These are phyloP conservation scores for Uronychia binucleata DNA, from an alignment of 73 alveolate genomes.

Conservation along the genomic window DNA sequence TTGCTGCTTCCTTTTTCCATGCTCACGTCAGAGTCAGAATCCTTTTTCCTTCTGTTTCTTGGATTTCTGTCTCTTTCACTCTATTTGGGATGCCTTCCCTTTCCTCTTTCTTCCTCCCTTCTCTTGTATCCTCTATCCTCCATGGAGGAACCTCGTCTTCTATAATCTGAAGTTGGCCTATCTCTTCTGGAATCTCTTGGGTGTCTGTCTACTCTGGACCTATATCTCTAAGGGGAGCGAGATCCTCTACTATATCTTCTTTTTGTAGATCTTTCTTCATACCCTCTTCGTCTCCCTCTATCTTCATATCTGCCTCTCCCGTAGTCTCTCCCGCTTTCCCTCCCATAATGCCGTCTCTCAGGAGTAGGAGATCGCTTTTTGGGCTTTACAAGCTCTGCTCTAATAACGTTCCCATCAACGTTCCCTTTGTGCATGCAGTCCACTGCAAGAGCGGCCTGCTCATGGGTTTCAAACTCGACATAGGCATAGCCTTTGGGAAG, in stretches of 20 bases:
- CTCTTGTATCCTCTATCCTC: too few relatives aligned
- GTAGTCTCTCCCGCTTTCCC: neutral
- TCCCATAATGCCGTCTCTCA: too few relatives aligned
- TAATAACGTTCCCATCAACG: neutral
- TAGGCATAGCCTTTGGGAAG: neutral
- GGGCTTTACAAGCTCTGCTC: neutral
- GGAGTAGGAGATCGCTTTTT: neutral
- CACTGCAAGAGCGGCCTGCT: neutral
- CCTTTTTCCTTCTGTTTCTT: neutral
- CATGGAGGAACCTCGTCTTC: too few relatives aligned
- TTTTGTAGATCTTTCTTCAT: neutral
- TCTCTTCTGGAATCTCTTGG: too few relatives aligned
- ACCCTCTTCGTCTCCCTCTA: neutral
- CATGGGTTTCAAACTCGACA: neutral
- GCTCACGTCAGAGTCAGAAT: neutral
- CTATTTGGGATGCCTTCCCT: too few relatives aligned
- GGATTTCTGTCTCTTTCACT: neutral
- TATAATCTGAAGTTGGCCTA: too few relatives aligned
- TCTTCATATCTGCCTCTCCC: neutral
- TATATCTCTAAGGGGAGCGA: neutral
- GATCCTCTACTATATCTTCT: neutral
- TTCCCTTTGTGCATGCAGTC: neutral
- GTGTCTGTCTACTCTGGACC: neutral
- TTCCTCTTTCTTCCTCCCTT: too few relatives aligned
- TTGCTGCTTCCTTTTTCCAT: neutral